Evolutionary conservation across 257 asterid genomes (phyloP), one percentile per base, ranked within the genome.

Genomic region (Solanum chilense): DNA sequence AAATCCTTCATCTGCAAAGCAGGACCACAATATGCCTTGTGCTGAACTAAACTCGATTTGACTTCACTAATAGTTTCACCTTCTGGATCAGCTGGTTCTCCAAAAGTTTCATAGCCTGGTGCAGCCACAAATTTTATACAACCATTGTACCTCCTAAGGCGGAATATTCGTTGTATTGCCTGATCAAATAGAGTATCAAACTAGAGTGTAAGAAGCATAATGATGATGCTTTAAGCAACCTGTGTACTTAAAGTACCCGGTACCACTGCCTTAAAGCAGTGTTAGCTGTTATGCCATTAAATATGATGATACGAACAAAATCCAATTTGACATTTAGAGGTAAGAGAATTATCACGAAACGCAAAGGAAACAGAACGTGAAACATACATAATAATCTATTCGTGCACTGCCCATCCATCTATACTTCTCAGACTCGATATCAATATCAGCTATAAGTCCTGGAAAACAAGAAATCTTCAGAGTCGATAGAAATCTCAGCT

Each of bases 391-490:
- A 73, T 47, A 73, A 93, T 95, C 98, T 82, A 97, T 87, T 9
- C 99, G 99, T 70, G 96, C 95, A 91, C 99, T 94, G 70, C 99
- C 99, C 99, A 97, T 95, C 99, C 99, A 97, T 92, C 99, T 91
- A 91, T 94, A 96, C 89, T 93, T 95, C 95, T 96, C 99, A 44
- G 99, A 97, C 92, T 97, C 99, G 4, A 97, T 97, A 85, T 97
- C 99, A 83, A 96, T 96, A 89, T 97, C 99, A 86, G 98, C 99
- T 88, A 97, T 92, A 81, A 96, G 97, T 89, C 99, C 99, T 96
- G 93, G 87, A 91, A 88, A 81, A 14, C n/a, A 56, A 56, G 44
- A 73, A 73, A 60, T 31, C 12, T 64, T 23, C 44, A 8, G 33
- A 39, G 29, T 47, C 68, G 0, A 45, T 10, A 81, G 96, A 98